Conservation (phyloP, 768 basidiomycete species). For the Phaeolepiota aurea region DNA sequence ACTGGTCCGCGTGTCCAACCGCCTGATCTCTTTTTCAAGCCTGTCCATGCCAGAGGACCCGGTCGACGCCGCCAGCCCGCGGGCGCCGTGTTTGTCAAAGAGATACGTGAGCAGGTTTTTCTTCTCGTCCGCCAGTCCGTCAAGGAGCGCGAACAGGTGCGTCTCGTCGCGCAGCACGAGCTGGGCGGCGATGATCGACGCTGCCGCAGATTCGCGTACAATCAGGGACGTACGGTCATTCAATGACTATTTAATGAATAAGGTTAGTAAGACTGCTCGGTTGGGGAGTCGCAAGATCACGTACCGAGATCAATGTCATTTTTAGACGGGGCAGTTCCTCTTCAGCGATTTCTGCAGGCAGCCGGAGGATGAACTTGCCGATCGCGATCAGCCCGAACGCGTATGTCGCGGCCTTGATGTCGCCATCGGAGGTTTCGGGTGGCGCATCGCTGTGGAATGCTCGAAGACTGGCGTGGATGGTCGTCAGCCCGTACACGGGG, state of each 20-base stretch:
- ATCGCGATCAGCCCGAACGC: constrained; percentile 81
- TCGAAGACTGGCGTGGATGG: constrained; percentile 66
- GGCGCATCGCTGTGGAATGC: constrained; percentile 49
- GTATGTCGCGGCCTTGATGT: constrained; percentile 56
- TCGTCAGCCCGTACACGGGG: constrained; percentile 80
- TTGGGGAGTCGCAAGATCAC: constrained; percentile 13
- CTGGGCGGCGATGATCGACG: constrained; percentile 77
- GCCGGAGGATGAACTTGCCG: constrained; percentile 73
- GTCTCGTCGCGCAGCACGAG: constrained; percentile 77
- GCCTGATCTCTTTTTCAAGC: constrained; percentile 72
- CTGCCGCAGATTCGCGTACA: constrained; percentile 77
- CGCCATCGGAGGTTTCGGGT: constrained; percentile 32
- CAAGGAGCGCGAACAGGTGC: constrained; percentile 72
- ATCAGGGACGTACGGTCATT: constrained; percentile 68
- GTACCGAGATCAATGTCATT: constrained; percentile 58
- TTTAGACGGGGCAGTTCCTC: constrained; percentile 79
- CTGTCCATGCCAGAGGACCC: constrained; percentile 52
- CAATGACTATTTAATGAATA: constrained; percentile 39
- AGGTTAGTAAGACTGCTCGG: neutral
- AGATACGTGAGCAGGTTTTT: constrained; percentile 85
- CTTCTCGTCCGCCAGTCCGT: constrained; percentile 82
- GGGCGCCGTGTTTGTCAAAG: constrained; percentile 79
- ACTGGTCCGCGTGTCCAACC: constrained; percentile 72
- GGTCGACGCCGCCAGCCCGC: constrained; percentile 32
- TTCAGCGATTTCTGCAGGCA: constrained; percentile 79